Percentiles rank a stretch among this genome's conserved stretches.
phyloP scores from a whole-genome alignment of 352 stramenopile genomes.

The Phytophthora ohioensis region DNA sequence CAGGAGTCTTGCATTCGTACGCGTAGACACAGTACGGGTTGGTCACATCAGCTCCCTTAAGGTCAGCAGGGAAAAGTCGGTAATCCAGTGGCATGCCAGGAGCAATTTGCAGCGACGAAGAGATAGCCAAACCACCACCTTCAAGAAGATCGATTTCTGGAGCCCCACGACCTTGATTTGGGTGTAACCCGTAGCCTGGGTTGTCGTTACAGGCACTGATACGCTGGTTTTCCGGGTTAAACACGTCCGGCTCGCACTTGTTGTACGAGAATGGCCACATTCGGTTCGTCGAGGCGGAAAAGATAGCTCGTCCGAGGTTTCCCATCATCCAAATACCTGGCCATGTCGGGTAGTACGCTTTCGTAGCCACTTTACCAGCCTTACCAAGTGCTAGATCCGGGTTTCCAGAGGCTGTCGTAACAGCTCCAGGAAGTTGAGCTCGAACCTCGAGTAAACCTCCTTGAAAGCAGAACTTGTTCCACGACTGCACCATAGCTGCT shows the following conservation, averaged over 20 bases:
- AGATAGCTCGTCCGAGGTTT: conserved; percentile 96
- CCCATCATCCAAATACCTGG: conserved; percentile 97
- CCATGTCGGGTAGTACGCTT: conserved; percentile 85
- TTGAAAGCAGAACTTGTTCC: conserved; percentile 96
- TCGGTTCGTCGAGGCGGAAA: conserved; percentile 93
- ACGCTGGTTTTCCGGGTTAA: conserved; percentile 65
- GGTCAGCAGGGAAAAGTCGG: conserved; percentile 60
- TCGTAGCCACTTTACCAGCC: conserved; percentile 58
- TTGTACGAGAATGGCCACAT: conserved; percentile 98
- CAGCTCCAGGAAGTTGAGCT: conserved; percentile 86
- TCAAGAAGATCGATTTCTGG: conserved; percentile 96
- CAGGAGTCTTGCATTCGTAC: conserved; percentile 52
- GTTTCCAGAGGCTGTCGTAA: conserved; percentile 56
- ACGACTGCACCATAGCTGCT: conserved; percentile 89
- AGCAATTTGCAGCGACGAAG: conserved; percentile 91
- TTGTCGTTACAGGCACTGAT: conserved; percentile 91
- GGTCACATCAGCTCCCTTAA: conserved; percentile 18
- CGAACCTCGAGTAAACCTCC: conserved; percentile 94
- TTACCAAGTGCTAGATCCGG: conserved; percentile 53
- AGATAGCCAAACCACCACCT: conserved; percentile 85
- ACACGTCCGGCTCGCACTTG: conserved; percentile 78
- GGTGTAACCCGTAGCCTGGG: conserved; percentile 92
- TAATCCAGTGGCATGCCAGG: conserved; percentile 72
- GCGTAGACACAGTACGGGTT: conserved; percentile 59
- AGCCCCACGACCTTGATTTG: conserved; percentile 85